phyloP scores from a whole-genome alignment of 2,329 filamentous ascomycete genomes.

The Cercospora zeae-maydis region DNA sequence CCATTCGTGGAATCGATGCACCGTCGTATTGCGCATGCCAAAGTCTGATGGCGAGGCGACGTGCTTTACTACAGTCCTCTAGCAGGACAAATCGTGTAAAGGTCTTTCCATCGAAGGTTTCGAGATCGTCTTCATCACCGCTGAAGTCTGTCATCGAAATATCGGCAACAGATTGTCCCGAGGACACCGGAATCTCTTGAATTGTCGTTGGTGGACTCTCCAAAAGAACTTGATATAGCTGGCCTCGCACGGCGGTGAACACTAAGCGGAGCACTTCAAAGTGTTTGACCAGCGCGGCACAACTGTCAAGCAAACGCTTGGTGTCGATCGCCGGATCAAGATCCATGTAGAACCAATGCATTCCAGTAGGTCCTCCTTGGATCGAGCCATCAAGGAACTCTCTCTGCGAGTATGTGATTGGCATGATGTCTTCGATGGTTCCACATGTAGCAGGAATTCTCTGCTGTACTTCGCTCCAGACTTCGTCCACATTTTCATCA shows the following conservation, averaged over 20 bases:
- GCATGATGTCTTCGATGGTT: background rate
- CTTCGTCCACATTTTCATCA: background rate
- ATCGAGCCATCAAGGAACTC: background rate
- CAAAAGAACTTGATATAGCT: background rate
- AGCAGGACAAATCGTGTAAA: background rate
- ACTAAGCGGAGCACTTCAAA: background rate
- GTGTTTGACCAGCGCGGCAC: background rate
- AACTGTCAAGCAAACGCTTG: background rate
- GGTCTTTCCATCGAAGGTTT: background rate
- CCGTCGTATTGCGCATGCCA: slow-evolving; percentile 40
- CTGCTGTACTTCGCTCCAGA: background rate
- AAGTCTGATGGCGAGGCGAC: slow-evolving; percentile 26
- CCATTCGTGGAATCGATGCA: slow-evolving; percentile 53
- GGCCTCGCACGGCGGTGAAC: background rate
- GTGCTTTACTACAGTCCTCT: background rate
- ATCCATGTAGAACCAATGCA: background rate
- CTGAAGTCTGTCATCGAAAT: background rate
- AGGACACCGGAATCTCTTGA: background rate
- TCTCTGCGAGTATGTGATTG: background rate
- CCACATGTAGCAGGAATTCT: background rate
- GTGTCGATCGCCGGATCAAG: background rate
- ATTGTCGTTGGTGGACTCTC: background rate
- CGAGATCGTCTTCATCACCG: background rate
- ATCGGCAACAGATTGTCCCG: background rate
- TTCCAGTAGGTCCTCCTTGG: background rate